A percentile compares a stretch with the other conserved stretches of the same genome.
These are phyloP conservation scores for Oenanthe javanica DNA, from an alignment of 140 eudicot species.

Conservation along the genomic window DNA sequence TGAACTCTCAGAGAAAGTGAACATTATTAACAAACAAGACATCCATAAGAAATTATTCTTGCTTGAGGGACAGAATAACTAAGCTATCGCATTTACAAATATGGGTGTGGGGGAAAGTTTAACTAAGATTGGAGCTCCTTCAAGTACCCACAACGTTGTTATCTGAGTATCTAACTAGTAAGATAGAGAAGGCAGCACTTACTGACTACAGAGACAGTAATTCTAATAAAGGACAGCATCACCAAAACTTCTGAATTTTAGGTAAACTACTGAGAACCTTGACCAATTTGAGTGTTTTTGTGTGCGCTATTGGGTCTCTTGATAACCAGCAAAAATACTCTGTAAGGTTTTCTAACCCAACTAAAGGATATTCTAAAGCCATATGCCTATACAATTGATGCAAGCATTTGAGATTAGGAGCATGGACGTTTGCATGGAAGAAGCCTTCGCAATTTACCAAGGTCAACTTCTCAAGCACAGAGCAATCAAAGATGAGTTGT, in stretches of 20 bases:
- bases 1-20: background rate
- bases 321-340: background rate
- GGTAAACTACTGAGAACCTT: background rate
- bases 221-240: too few relatives aligned
- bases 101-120: background rate
- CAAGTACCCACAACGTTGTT: background rate
- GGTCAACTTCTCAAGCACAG: slow-evolving; percentile 1
- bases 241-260: background rate
- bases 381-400: background rate
- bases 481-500: background rate
- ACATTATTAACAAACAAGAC: background rate
- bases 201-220: too few relatives aligned
- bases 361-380: background rate
- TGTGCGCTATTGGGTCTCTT: too few relatives aligned
- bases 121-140: background rate
- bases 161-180: too few relatives aligned
- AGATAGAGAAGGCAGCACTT: too few relatives aligned
- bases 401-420: background rate
- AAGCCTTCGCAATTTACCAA: background rate
- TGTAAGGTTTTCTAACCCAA: background rate
- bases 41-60: background rate
- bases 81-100: background rate
- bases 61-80: background rate
- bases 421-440: background rate
- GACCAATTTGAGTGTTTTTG: background rate